Base-by-base conservation (phyloP, 169 alveolate species). In the Plasmodium reichenowi region DNA sequence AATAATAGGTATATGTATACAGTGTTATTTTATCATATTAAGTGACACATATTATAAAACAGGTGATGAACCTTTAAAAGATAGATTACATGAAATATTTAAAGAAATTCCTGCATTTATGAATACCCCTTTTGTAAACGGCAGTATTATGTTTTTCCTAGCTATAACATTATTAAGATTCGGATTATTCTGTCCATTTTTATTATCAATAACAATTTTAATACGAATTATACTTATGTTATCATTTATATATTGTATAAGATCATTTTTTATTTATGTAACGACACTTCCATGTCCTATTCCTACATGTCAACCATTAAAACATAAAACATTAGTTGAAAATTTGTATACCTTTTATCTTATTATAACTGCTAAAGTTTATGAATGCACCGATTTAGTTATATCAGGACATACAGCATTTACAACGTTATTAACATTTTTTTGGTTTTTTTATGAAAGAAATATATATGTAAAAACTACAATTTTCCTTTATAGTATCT, bases 331-430 rank as follows among this genome's bases (percentile, higher is more conserved):
- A 5, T 38, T 70, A 26, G 50, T 88, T n/a, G 89, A 86, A 68
- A 72, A 83, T 59, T 43, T 66, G 10, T 45, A 68, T 38, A 47
- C 88, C 22, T 60, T 90, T 20, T 29, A 91, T 48, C 56, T 64
- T 59, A 94, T 93, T 7, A 78, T 92, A 43, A 50, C 88, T 22
- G 90, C 94, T 10, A 64, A 90, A 45, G 88, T 67, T 12, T 85
- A 87, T 10, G 93, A 93, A 74, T 94, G 96, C 72, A 94, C 96
- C 3, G 96, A 94, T 87, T 58, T 92, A 60, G 89, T 94, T 10
- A 80, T 94, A n/a, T 94, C 96, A 22, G 96, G 96, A n/a, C 96
- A 94, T 86, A 76, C 89, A 7, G 87, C 95, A 8, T 85, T 88
- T 59, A 78, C 91, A 24, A 94, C 94, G 3, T 58, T 88, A 59